Conservation (phyloP, 2,329 filamentous ascomycete genomes). For the Ampelomyces quisqualis region DNA sequence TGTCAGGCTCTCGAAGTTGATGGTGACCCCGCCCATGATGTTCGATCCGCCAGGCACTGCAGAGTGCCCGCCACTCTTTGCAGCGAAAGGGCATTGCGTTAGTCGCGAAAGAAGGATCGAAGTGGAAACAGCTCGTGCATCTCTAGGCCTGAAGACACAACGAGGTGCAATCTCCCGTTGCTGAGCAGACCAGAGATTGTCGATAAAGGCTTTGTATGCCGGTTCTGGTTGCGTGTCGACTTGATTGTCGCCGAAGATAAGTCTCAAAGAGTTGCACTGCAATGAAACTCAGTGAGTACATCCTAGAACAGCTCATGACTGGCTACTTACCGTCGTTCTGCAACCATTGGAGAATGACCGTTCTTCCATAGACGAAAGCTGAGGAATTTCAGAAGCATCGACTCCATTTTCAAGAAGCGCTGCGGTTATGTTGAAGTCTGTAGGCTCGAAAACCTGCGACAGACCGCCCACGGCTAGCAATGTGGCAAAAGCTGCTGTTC, state of each 20-base stretch:
- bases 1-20: constrained; percentile 44
- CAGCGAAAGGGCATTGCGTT: constrained; percentile 43
- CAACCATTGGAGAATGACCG: constrained; percentile 10
- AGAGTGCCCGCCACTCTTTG: constrained; percentile 50
- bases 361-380: constrained; percentile 5
- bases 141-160: constrained; percentile 19
- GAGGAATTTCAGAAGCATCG: constrained; percentile 16
- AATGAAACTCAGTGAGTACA: background rate
- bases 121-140: constrained; percentile 15
- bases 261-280: constrained; percentile 23
- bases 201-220: constrained; percentile 20
- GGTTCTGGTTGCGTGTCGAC: constrained; percentile 15
- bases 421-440: constrained; percentile 21
- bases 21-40: constrained; percentile 47
- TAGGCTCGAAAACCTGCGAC: constrained; percentile 12
- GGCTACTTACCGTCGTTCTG: constrained; percentile 19
- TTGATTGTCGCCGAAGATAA: constrained; percentile 17
- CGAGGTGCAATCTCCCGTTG: constrained; percentile 14
- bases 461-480: constrained; percentile 2
- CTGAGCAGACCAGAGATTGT: constrained; percentile 18
- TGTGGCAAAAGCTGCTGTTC: background rate
- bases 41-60: constrained; percentile 45
- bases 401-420: constrained; percentile 23
- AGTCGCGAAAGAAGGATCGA: constrained; percentile 16
- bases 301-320: background rate